phyloP scores from a whole-genome alignment of 164 flowering plant species.

The Echeveria elegans region DNA sequence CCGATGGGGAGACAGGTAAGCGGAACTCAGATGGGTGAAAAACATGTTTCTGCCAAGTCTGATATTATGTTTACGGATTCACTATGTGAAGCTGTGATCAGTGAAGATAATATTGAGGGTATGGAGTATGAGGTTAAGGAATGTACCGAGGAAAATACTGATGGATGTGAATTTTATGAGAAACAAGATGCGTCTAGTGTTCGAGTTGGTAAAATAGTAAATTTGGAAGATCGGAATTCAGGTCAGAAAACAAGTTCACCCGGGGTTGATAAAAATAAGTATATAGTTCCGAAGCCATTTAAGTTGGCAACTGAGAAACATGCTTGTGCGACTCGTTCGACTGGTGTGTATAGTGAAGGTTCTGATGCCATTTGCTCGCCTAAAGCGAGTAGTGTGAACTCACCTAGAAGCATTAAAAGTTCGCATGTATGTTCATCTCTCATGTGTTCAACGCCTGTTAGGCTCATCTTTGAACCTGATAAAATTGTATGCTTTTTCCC shows the following conservation, averaged over 20 bases:
- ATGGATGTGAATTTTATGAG: conserved; percentile 25
- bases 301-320: conserved; percentile 64
- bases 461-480: too few species aligned
- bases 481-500: neutral
- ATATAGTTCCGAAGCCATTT: conserved; percentile 67
- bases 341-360: conserved; percentile 26
- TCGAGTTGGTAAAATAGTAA: conserved; percentile 22
- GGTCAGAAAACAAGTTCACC: conserved; percentile 24
- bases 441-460: too few species aligned
- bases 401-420: conserved; percentile 16
- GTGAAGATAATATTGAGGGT: conserved; percentile 25
- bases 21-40: conserved; percentile 43
- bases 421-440: conserved; percentile 16
- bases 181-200: conserved; percentile 24
- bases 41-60: conserved; percentile 18
- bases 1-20: conserved; percentile 60
- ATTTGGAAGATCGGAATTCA: conserved; percentile 18
- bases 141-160: conserved; percentile 34
- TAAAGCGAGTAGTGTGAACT: conserved; percentile 14
- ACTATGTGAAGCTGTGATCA: conserved; percentile 18
- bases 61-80: too few species aligned
- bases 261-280: conserved; percentile 24
- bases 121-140: conserved; percentile 60
- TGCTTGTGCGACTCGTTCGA: conserved; percentile 37
- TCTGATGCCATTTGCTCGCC: conserved; percentile 19